phyloP scores from a whole-genome alignment of 306 rosid genomes.

The Malus orientalis region DNA sequence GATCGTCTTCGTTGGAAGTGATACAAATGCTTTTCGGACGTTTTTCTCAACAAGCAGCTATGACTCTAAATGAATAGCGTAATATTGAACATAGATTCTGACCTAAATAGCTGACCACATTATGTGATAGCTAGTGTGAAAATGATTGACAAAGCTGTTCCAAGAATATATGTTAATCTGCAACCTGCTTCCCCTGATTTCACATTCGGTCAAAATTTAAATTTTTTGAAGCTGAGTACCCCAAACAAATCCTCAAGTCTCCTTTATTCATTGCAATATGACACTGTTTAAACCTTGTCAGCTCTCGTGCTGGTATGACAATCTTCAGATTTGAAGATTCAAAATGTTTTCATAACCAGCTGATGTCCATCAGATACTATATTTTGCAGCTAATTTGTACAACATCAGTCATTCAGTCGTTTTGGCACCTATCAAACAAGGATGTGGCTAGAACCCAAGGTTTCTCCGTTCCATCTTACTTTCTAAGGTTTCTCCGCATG shows the following conservation, averaged over 20 bases:
- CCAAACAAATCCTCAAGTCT: not conserved
- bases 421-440: not conserved
- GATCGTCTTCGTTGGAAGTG: not conserved
- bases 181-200: not conserved
- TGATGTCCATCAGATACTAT: not conserved
- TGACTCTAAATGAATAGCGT: not conserved
- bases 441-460: conserved; percentile 15
- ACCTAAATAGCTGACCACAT: not conserved
- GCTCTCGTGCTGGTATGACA: not conserved
- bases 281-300: not conserved
- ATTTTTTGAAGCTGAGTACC: not conserved
- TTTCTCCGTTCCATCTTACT: conserved; percentile 1
- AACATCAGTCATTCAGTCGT: not conserved
- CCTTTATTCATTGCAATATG: not conserved
- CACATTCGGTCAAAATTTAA: not conserved
- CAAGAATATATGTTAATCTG: not conserved
- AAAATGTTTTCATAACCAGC: not conserved
- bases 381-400: not conserved
- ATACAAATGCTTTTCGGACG: not conserved
- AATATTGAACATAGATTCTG: not conserved
- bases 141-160: not conserved
- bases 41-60: not conserved
- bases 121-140: not conserved
- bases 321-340: not conserved
- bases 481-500: conserved; percentile 1